These are phyloP conservation scores for Nemophila menziesii DNA, from an alignment of 257 asterid species.

Conservation along the genomic window DNA sequence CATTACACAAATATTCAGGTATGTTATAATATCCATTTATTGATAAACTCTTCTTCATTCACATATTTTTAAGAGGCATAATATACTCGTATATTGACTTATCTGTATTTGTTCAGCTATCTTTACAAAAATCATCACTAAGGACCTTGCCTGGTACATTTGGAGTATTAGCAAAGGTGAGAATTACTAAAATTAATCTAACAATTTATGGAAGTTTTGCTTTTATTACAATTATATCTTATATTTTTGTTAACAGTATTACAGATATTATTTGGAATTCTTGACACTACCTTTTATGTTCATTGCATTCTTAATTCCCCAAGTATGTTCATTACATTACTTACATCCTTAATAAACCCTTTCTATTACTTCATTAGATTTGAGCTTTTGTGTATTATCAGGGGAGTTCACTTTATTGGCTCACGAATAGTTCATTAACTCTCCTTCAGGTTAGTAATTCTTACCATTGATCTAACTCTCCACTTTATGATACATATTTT, in stretches of 20 bases:
- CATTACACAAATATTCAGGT: conserved; percentile 73
- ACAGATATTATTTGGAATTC: conserved; percentile 51
- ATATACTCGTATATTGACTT: conserved; percentile 4
- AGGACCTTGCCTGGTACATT: conserved; percentile 30
- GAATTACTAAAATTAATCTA: conserved; percentile 9
- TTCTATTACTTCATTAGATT: neutral
- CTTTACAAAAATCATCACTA: conserved; percentile 41
- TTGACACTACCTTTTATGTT: conserved; percentile 56
- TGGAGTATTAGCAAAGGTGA: conserved; percentile 55
- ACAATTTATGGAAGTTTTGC: neutral
- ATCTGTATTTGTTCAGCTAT: conserved; percentile 32
- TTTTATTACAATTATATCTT: conserved; percentile 1
- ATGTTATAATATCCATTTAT: conserved; percentile 13
- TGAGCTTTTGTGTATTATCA: conserved; percentile 23
- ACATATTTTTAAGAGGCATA: too few relatives aligned
- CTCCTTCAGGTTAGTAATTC: conserved; percentile 48
- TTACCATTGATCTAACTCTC: neutral
- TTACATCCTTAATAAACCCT: neutral
- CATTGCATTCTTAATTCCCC: conserved; percentile 53
- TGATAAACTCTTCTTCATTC: neutral
- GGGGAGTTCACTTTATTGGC: conserved; percentile 86
- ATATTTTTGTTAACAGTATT: conserved; percentile 33
- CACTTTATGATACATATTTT: neutral
- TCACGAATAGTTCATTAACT: conserved; percentile 60
- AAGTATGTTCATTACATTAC: conserved; percentile 29